Percentiles rank a stretch among this genome's conserved stretches.
Evolutionary conservation across 208 protist species (phyloP).

Genomic region (Naegleria lovaniensis): DNA sequence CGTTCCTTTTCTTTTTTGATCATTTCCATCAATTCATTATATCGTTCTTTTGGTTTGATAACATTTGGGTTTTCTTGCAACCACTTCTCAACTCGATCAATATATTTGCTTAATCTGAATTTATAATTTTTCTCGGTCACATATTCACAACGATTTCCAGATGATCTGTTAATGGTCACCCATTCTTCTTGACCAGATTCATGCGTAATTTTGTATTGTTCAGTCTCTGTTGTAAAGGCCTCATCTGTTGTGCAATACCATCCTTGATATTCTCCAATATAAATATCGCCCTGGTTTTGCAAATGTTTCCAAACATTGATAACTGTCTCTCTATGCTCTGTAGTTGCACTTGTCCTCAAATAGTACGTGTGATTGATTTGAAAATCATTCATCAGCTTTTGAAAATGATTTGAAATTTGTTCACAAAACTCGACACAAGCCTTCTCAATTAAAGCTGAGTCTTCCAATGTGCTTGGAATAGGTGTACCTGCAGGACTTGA

Average conservation of each 20-base stretch:
- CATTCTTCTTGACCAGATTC: conserved; percentile 75
- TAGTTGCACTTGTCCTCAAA: conserved; percentile 88
- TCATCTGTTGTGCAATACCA: conserved; percentile 98
- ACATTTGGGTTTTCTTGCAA: conserved; percentile 67
- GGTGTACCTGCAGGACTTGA: no score
- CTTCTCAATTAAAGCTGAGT: conserved; percentile 34
- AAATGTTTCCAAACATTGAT: conserved; percentile 76
- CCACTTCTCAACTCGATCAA: conserved; percentile 69
- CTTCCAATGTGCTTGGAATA: not conserved
- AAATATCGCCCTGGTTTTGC: conserved; percentile 84
- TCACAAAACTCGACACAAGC: conserved; percentile 81
- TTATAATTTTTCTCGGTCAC: conserved; percentile 96
- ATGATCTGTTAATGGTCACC: conserved; percentile 82
- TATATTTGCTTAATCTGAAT: conserved; percentile 86
- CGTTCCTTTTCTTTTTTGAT: conserved; percentile 59
- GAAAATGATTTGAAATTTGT: conserved; percentile 72
- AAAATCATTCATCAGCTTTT: conserved; percentile 71
- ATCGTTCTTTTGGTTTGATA: conserved; percentile 80
- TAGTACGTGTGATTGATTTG: conserved; percentile 84
- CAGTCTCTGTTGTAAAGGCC: conserved; percentile 74
- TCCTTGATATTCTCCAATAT: conserved; percentile 92
- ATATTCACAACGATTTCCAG: conserved; percentile 81
- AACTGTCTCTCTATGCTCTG: conserved; percentile 65
- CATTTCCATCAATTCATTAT: conserved; percentile 70
- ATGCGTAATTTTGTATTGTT: conserved; percentile 64